Evolutionary conservation across 352 stramenopile genomes (phyloP), one percentile per base, ranked within the genome.

Genomic region (Phytophthora hybrid): DNA sequence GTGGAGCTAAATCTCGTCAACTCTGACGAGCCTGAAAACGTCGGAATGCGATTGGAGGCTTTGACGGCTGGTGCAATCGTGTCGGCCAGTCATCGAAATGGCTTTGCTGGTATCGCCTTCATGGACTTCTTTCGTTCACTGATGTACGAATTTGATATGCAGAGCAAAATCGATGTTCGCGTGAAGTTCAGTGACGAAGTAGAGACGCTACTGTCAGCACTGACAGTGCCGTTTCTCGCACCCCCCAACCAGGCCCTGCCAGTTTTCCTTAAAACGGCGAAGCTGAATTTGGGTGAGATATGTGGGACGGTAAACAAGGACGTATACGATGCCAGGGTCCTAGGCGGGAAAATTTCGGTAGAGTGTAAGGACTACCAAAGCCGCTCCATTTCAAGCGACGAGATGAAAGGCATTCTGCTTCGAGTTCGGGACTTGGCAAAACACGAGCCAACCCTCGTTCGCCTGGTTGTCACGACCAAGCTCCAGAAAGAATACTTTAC

Each of bases 301-400:
- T 7, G 18, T 32, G 18, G 32, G 10, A 31, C 1, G n/a, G 9
- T n/a, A 10, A 49, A 51, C 5, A 8, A 16, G 31, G 55, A 61
- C 31, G 51, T 61, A 18, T 29, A 31, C 55, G 32, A 61, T 44
- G 55, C 55, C 21, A 49, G 31, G 5, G 19, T 61, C 5, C 32
- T 51, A 19, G 55, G 21, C 16, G 55, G 32, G 31, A 46, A 31
- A 31, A 21, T 51, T 61, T 61, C 55, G 8, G 31, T 61, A n/a
- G 55, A 61, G 23, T 61, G 55, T n/a, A 61, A 49, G n/a, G 55
- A 61, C 32, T 59, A 59, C 26, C 37, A 14, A 44, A 59, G 54
- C 16, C 23, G 29, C 47, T 18, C 51, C 6, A 14, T 57, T 29
- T 29, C n/a, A 14, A 32, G n/a, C 21, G n/a, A 29, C 3, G 6